phyloP scores from a whole-genome alignment of 2,329 filamentous ascomycete species.

The Talaromyces sp. region DNA sequence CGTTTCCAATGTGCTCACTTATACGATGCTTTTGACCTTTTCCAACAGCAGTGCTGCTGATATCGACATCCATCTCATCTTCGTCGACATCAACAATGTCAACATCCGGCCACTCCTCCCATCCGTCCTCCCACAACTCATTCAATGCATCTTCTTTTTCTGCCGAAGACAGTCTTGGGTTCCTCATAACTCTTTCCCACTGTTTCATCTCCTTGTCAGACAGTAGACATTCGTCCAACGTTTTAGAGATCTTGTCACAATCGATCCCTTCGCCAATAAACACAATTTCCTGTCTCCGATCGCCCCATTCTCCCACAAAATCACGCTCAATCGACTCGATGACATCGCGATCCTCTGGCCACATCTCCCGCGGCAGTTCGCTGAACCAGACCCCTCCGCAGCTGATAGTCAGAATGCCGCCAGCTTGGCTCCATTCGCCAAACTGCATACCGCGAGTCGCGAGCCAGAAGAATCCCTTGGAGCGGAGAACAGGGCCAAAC shows the following conservation, averaged over 20 bases:
- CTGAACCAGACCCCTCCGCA: constrained; percentile 52
- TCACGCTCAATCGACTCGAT: constrained; percentile 45
- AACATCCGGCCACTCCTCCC: constrained; percentile 52
- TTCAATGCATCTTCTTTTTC: constrained; percentile 45
- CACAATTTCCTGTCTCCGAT: constrained; percentile 66
- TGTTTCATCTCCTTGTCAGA: constrained; percentile 54
- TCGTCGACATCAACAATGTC: constrained; percentile 29
- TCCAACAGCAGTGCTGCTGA: constrained; percentile 13
- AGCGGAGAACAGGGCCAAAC: constrained; percentile 36
- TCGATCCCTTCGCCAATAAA: constrained; percentile 67
- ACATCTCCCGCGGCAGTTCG: constrained; percentile 49
- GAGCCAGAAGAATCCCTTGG: constrained; percentile 44
- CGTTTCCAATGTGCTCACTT: constrained; percentile 24
- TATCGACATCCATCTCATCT: constrained; percentile 16
- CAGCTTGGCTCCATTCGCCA: constrained; percentile 43
- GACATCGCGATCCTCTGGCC: constrained; percentile 47
- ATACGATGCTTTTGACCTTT: constrained; percentile 23
- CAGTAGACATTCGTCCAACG: constrained; percentile 58
- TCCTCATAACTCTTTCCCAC: constrained; percentile 52
- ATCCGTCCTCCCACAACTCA: constrained; percentile 55
- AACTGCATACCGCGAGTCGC: constrained; percentile 37
- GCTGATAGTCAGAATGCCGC: constrained; percentile 39
- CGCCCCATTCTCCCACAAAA: constrained; percentile 56
- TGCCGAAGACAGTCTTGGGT: constrained; percentile 28
- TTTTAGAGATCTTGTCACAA: constrained; percentile 43